These are phyloP conservation scores for Seminavis robusta DNA, from an alignment of 108 stramenopile species.

Conservation along the genomic window DNA sequence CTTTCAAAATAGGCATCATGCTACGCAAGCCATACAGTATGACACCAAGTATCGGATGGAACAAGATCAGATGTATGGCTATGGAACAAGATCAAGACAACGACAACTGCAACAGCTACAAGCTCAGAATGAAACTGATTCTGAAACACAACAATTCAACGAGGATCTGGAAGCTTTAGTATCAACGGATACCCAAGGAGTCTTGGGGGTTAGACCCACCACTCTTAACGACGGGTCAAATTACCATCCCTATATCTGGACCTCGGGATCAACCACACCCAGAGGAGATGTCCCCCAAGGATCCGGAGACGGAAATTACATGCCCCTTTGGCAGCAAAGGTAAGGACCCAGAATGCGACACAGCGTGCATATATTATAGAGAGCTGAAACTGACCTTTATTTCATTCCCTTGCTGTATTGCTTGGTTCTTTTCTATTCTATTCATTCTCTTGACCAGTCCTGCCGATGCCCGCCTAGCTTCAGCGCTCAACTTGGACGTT, in stretches of 20 bases:
- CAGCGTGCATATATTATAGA: no score
- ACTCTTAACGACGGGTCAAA: no score
- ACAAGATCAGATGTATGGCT: slow-evolving; percentile 3
- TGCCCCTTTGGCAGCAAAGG: no score
- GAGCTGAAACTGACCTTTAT: no score
- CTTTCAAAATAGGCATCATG: not conserved
- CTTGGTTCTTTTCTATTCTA: no score
- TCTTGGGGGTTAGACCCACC: no score
- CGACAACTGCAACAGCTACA: not conserved
- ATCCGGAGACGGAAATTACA: no score
- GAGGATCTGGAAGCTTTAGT: not conserved
- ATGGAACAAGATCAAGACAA: not conserved
- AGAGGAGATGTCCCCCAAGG: no score
- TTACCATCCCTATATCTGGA: no score
- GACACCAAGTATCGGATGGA: not conserved
- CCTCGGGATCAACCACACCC: no score
- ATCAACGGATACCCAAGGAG: not conserved
- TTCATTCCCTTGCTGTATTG: no score
- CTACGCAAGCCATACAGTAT: not conserved
- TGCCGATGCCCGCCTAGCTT: not conserved
- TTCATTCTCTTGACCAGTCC: not conserved
- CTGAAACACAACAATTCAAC: not conserved
- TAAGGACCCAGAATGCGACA: no score
- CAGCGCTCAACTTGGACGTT: not conserved
- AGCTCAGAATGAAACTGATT: not conserved